phyloP scores from a whole-genome alignment of 768 basidiomycete genomes.

The Auricularia cornea region DNA sequence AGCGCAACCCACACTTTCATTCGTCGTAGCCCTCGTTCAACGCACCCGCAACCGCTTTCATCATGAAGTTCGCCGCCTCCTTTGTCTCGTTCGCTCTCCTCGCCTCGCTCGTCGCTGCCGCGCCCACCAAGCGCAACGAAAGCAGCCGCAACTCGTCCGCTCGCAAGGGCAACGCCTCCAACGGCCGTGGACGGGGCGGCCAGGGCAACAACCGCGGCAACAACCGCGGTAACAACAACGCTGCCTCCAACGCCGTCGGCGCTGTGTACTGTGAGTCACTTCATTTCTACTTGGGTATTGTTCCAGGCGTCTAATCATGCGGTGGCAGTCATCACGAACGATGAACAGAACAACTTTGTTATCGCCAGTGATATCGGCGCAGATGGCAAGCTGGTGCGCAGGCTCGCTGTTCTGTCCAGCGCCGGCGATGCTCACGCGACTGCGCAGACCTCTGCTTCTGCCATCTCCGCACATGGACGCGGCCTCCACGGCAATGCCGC shows the following conservation, averaged over 20 bases:
- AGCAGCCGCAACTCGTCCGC: background rate
- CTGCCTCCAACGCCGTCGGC: background rate
- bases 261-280: background rate
- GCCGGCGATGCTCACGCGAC: background rate
- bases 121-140: background rate
- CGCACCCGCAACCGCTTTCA: background rate
- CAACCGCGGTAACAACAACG: background rate
- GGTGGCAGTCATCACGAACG: slow-evolving; percentile 42
- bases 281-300: too few species aligned
- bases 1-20: background rate
- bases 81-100: background rate
- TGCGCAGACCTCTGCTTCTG: slow-evolving; percentile 22
- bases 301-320: background rate
- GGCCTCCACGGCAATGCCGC: slow-evolving; percentile 30
- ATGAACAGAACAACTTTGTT: slow-evolving; percentile 36
- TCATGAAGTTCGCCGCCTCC: slow-evolving; percentile 15
- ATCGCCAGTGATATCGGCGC: slow-evolving; percentile 34
- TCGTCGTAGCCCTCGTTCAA: background rate
- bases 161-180: background rate
- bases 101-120: slow-evolving; percentile 11
- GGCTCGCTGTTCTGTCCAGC: slow-evolving; percentile 22
- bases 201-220: background rate
- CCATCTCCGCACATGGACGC: slow-evolving; percentile 24
- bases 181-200: too few species aligned
- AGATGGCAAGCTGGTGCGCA: slow-evolving; percentile 25